phyloP scores from a whole-genome alignment of 257 asterid genomes.

The Capsicum pubescens region DNA sequence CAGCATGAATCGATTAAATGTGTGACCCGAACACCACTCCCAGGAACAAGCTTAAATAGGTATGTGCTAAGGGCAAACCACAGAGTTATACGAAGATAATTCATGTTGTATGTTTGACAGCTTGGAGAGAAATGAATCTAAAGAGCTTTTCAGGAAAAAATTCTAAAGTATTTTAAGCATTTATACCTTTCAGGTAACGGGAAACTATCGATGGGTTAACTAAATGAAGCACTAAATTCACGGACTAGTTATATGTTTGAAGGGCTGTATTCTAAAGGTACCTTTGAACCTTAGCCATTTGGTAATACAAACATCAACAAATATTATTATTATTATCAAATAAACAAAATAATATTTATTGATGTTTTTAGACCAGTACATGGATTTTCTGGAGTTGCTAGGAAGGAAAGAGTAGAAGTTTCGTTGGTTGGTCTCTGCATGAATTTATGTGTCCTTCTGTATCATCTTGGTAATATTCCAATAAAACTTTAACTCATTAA shows the following conservation, averaged over 20 bases:
- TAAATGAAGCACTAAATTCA: not conserved
- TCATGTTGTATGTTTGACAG: not conserved
- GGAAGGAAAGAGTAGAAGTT: not conserved
- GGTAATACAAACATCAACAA: slow-evolving; percentile 12
- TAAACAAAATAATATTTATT: not conserved
- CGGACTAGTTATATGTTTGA: not conserved
- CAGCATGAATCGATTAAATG: not conserved
- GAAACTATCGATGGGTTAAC: not conserved
- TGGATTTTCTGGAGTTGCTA: not conserved
- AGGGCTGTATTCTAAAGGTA: not conserved
- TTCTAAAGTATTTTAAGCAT: not conserved
- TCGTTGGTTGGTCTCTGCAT: not conserved
- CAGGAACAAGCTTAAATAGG: not conserved
- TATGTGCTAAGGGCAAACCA: not conserved
- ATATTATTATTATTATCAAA: not conserved
- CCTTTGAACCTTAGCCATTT: not conserved
- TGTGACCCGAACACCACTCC: not conserved
- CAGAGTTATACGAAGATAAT: not conserved
- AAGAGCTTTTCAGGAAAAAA: not conserved
- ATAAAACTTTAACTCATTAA: not conserved
- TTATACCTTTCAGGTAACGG: not conserved
- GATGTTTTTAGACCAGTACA: not conserved
- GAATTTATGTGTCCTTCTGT: not conserved
- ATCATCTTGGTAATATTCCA: not conserved
- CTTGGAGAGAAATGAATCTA: not conserved